Base-by-base conservation (phyloP, 2,329 filamentous ascomycete species). In the Sclerotinia trifoliorum region DNA sequence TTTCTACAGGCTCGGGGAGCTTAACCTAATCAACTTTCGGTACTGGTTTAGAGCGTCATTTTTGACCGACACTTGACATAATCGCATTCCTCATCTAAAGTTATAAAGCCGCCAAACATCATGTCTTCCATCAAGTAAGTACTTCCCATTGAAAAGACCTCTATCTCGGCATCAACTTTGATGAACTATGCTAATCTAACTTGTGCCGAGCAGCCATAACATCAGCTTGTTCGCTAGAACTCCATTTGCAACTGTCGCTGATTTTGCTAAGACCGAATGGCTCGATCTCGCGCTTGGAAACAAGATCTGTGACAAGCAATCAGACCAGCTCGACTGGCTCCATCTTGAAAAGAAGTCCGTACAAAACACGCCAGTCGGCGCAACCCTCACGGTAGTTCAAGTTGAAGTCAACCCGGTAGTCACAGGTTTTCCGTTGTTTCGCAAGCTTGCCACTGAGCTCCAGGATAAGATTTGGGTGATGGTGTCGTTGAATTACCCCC, bases 391-490 rank as follows among this genome's bases (percentile, higher is more conserved):
- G 46, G 60, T 62, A 62, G 60, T 24, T 39, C 60, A 51, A 32
- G 58, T 39, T 19, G 21, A 15, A 19, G n/a, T 3, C 15, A 51
- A 24, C 32, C n/a, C n/a, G 19, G 6, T 17, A 49, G 46, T 32
- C 29, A 24, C 15, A 51, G 13, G 17, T 0, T 62, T 62, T 35
- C 32, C 46, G 11, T 21, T 26, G 8, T 62, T 62, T 26, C 4
- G 21, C 15, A 24, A 62, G 24, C 60, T 62, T 51, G n/a, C 29
- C 10, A 39, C 24, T 46, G 60, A 62, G 7, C 21, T 62, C 5
- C 60, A 51, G 11, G 39, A 62, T 17, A 51, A 62, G 15, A 62
- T 62, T 2, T 62, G 60, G 60, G 8, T 26, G 6, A 62, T 51
- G 46, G 60, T 24, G n/a, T 62, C 60, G 8, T 19, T 51, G 8